Percentiles rank a stretch among this genome's conserved stretches.
phyloP scores from a whole-genome alignment of 176 grass and related monocot species.

The Triticum urartu region DNA sequence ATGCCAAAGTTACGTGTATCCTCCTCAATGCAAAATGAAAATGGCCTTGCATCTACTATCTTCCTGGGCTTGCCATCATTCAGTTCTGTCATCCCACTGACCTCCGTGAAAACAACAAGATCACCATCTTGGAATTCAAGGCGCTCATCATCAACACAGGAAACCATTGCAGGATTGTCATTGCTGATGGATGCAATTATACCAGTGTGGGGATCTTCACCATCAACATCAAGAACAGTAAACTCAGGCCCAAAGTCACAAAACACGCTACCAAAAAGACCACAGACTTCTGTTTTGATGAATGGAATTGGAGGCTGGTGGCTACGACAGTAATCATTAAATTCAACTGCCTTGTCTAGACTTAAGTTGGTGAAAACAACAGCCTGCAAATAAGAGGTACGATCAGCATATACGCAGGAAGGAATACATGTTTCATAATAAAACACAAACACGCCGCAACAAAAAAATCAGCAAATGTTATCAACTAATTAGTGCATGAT shows the following conservation, averaged over 20 bases:
- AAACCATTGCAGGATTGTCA: constrained; percentile 53
- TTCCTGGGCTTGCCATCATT: constrained; percentile 78
- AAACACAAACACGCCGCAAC: not conserved
- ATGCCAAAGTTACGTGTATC: constrained; percentile 65
- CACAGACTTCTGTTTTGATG: constrained; percentile 71
- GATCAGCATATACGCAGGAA: not conserved
- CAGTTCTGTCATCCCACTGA: constrained; percentile 72
- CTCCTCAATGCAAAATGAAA: constrained; percentile 56
- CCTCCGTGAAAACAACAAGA: constrained; percentile 74
- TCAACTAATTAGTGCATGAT: constrained; percentile 8
- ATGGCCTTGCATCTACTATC: constrained; percentile 44
- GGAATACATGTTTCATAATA: not conserved
- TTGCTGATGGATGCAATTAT: constrained; percentile 69
- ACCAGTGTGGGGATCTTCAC: constrained; percentile 62
- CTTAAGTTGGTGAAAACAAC: constrained; percentile 69
- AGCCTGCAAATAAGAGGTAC: constrained; percentile 49
- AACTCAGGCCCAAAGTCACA: constrained; percentile 80
- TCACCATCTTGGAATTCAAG: constrained; percentile 63
- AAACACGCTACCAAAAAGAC: constrained; percentile 73
- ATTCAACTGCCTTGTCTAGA: constrained; percentile 58
- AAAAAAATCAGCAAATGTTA: not conserved
- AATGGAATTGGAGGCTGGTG: constrained; percentile 67
- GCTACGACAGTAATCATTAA: constrained; percentile 64
- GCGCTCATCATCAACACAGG: constrained; percentile 62
- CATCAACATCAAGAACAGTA: constrained; percentile 59